phyloP scores from a whole-genome alignment of 768 basidiomycete genomes.

The Baorangia bicolor region DNA sequence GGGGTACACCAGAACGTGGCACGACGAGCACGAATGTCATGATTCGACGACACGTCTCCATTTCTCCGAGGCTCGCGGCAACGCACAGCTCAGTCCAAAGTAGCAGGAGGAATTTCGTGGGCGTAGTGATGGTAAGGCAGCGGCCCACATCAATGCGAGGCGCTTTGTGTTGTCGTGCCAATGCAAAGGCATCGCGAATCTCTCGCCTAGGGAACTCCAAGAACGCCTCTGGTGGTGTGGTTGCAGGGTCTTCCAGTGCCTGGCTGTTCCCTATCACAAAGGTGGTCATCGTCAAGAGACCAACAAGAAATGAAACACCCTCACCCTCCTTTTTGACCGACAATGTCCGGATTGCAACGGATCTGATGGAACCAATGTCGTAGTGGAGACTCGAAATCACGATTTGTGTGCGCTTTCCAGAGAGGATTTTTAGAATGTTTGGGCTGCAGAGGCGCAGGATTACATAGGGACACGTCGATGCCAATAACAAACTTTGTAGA shows the following conservation, averaged over 20 bases:
- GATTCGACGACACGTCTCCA: slow-evolving; percentile 62
- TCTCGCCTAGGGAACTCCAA: slow-evolving; percentile 55
- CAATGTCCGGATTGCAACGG: slow-evolving; percentile 39
- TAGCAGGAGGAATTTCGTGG: slow-evolving; percentile 59
- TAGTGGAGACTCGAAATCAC: slow-evolving; percentile 30
- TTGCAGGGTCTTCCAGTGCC: slow-evolving; percentile 17
- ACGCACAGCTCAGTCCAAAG: slow-evolving; percentile 68
- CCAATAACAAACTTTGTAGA: slow-evolving; percentile 63
- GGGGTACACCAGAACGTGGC: slow-evolving; percentile 55
- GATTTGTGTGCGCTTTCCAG: slow-evolving; percentile 38
- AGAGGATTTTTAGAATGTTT: slow-evolving; percentile 47
- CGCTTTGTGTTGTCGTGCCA: slow-evolving; percentile 60
- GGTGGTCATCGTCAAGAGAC: neutral
- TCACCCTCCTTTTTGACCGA: slow-evolving; percentile 40
- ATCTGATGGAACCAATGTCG: slow-evolving; percentile 40
- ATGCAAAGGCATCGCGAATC: slow-evolving; percentile 54
- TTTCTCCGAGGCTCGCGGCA: slow-evolving; percentile 54
- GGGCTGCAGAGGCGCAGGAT: slow-evolving; percentile 65
- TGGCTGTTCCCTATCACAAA: slow-evolving; percentile 17
- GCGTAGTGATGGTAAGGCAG: slow-evolving; percentile 57
- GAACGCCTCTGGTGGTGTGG: slow-evolving; percentile 36
- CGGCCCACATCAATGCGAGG: slow-evolving; percentile 65
- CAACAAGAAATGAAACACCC: neutral
- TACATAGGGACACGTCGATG: slow-evolving; percentile 61
- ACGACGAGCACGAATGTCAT: slow-evolving; percentile 67